Conservation (phyloP, 805 yeast species). For the Metschnikowia colocasiae region DNA sequence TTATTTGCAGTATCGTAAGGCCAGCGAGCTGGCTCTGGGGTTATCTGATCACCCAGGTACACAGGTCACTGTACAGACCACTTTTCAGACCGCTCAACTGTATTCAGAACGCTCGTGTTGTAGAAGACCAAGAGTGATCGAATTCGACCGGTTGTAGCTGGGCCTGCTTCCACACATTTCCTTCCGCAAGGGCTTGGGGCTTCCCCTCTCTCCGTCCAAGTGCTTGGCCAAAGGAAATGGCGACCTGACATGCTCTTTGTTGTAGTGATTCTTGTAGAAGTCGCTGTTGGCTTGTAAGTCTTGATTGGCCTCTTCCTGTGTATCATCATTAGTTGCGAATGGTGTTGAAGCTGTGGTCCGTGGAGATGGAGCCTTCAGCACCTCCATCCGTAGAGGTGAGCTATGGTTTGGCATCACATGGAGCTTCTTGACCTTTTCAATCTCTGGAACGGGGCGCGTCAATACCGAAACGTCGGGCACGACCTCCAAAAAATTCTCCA, state of each 20-base stretch:
- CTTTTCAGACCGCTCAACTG: neutral
- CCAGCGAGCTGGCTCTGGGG: too few relatives aligned
- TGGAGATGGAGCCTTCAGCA: constrained; percentile 5
- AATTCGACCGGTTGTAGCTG: constrained; percentile 33
- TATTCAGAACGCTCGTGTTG: constrained; percentile 23
- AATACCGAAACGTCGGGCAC: neutral
- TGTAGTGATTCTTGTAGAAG: constrained; percentile 44
- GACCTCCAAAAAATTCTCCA: constrained; percentile 6
- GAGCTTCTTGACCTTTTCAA: constrained; percentile 6
- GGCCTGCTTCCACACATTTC: constrained; percentile 20
- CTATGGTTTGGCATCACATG: constrained; percentile 11
- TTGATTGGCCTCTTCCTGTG: constrained; percentile 7
- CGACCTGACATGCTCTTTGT: constrained; percentile 40
- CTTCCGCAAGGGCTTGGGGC: neutral
- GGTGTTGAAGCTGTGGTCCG: constrained; percentile 8
- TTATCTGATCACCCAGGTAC: too few relatives aligned
- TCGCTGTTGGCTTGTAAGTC: constrained; percentile 10
- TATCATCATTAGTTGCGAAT: constrained; percentile 3
- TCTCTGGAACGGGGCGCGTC: neutral
- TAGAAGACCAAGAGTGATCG: constrained; percentile 38
- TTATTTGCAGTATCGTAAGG: constrained; percentile 4
- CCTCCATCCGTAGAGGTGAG: constrained; percentile 17
- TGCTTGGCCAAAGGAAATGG: constrained; percentile 42
- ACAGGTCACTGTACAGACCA: too few relatives aligned
- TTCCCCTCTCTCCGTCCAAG: constrained; percentile 30